Evolutionary conservation across 176 grass and related monocot species (phyloP), one percentile per base, ranked within the genome.

Genomic region (Saccharum spontaneum): DNA sequence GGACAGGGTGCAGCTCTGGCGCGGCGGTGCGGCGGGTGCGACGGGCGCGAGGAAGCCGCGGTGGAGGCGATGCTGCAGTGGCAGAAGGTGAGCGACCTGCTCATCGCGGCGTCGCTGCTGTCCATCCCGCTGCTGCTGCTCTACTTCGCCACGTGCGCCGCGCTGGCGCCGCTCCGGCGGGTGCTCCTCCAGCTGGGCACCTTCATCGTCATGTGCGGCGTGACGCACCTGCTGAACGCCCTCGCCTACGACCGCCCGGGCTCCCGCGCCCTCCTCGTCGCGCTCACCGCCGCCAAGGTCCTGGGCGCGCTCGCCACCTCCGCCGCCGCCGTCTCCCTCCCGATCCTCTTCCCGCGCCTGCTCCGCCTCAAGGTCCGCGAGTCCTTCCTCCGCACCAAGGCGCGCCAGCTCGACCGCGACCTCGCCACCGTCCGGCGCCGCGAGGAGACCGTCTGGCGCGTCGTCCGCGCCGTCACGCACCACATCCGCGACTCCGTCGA

Each of bases 351-450:
- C 64, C 90, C 90, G 57, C 88, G 90, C 75, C 64, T 95, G 22
- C 78, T 95, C n/a, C 67, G 93, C 49, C 23, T 95, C 55, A 95
- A 92, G 77, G 69, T 90, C 57, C 83, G 93, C 77, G 88, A 90
- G 74, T 87, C 85, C 18, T 57, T 92, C 11, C 81, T 95, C 52
- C 71, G 87, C 50, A 23, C 50, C 60, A 95, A 95, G 80, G 88
- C 90, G 23, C 76, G 75, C 54, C 82, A 84, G 23, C 86, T 95
- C 30, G 78, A 86, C 75, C 82, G 83, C 36, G 93, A 95, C 67
- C 82, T 95, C 18, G 90, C 75, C 17, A 17, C 86, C 37, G 87
- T 90, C 79, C 67, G 87, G 8, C 86, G 79, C 17, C 93, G 87
- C 74, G 79, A 92, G 75, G 93, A 88, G 14, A 81, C 93, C 44